Base-by-base conservation (phyloP, 495 filamentous ascomycete species). In the Penicillium fimorum region DNA sequence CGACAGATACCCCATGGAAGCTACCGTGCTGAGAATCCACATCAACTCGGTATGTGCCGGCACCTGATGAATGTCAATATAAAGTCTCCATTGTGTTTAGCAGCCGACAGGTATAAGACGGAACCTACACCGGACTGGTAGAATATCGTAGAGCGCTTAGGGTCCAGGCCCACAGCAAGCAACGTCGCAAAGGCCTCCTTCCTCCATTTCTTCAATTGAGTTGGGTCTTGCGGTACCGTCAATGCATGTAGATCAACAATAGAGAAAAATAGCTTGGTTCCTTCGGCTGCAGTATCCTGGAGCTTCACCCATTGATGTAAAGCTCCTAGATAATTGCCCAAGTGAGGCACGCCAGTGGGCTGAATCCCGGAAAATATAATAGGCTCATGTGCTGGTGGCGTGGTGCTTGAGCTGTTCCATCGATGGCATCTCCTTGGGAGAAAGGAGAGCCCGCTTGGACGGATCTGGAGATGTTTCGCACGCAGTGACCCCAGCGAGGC, bases 301-400 rank as follows among this genome's bases (percentile, higher is more conserved):
- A 97, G 73, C 55, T 78, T 75, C 35, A 86, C 86, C 94, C 94
- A 98, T 76, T 89, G 82, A 29, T 82, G 81, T 51, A 98, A 74
- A n/a, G 94, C 95, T 12, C 94, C 94, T 9, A 97, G 80, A 68
- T 97, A 97, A 71, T 98, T 98, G 13, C 94, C 94, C 32, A 98
- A 76, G 68, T 97, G 95, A n/a, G 94, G 95, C 10, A 96, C 74
- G 5, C 92, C 94, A 5, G 94, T 97, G 17, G 94, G 95, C 65
- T 98, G 94, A 58, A 98, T 97, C 29, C 91, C 94, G 10, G 95
- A 97, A 78, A 97, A 97, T 58, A 98, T 67, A 12, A 67, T 61
- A 20, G 59, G 65, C 13, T 62, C 57, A 20, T 56, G 48, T 11
- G 32, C 42, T 47, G 60, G 51, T 13, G 52, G 11, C n/a, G 44